Percentiles rank a stretch among this genome's conserved stretches.
Evolutionary conservation across 2,329 filamentous ascomycete species (phyloP).

Genomic region (Colletotrichum lindemuthianum): DNA sequence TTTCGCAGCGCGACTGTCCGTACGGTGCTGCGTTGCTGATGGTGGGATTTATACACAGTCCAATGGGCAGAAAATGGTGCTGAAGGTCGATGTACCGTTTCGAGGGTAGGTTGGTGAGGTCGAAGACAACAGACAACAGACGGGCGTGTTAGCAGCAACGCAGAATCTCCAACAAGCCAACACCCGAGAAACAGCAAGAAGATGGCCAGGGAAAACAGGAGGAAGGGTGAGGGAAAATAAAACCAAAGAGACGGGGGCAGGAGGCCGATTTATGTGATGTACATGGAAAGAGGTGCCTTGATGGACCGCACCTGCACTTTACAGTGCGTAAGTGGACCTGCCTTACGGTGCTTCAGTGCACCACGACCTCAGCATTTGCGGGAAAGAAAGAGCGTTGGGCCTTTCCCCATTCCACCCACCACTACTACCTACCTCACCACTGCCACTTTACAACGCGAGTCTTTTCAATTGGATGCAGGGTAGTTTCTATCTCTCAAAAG

Average conservation of each 20-base stretch:
- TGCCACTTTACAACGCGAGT: not conserved
- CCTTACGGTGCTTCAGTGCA: conserved; percentile 12
- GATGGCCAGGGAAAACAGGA: conserved; percentile 25
- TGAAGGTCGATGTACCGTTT: conserved; percentile 16
- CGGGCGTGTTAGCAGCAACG: conserved; percentile 5
- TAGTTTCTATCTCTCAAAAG: no score
- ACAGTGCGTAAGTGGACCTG: conserved; percentile 18
- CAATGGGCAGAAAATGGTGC: conserved; percentile 16
- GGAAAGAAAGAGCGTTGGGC: not conserved
- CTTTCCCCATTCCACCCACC: not conserved
- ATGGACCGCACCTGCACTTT: conserved; percentile 11
- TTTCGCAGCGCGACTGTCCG: no score
- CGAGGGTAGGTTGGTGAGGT: not conserved
- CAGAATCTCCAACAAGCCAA: not conserved
- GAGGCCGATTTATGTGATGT: conserved; percentile 35
- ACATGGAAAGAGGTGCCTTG: conserved; percentile 27
- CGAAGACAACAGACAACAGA: not conserved
- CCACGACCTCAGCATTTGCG: not conserved
- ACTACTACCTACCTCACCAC: not conserved
- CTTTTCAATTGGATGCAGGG: no score
- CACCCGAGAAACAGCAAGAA: conserved; percentile 9
- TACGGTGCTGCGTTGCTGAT: not conserved
- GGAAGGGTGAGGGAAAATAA: conserved; percentile 23
- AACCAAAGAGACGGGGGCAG: conserved; percentile 30
- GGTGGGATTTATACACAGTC: conserved; percentile 19